A percentile compares a stretch with the other conserved stretches of the same genome.
Conservation (phyloP, 129 eudicot species). For the Ambrosia artemisiifolia region DNA sequence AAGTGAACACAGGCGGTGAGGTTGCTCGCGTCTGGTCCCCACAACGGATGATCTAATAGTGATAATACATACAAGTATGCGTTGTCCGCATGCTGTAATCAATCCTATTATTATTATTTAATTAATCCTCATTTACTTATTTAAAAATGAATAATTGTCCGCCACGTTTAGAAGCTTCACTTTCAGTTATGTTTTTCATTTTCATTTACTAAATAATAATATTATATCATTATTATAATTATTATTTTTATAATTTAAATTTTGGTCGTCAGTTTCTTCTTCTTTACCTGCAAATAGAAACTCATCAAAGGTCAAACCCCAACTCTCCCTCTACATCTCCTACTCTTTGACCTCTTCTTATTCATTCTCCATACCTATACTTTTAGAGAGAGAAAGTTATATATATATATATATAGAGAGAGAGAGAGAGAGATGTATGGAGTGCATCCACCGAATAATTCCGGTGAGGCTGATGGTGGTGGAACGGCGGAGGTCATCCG, state of each 20-base stretch:
- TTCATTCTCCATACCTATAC: conserved; percentile 16
- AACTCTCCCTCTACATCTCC: background rate
- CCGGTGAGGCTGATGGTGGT: conserved; percentile 26
- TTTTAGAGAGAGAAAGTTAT: conserved; percentile 19
- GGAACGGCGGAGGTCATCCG: conserved; percentile 36
- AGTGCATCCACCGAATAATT: conserved; percentile 42
- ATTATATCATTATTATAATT: background rate
- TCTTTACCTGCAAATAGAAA: conserved; percentile 20
- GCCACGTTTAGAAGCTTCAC: conserved; percentile 23
- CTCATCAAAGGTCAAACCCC: conserved; percentile 37
- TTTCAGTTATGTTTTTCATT: background rate
- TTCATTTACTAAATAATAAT: background rate
- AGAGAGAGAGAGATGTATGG: conserved; percentile 45
- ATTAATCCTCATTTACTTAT: background rate
- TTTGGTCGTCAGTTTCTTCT: conserved; percentile 5
- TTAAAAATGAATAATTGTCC: background rate
- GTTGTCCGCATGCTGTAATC: background rate
- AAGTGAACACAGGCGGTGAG: too few species aligned
- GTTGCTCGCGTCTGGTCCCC: too few species aligned
- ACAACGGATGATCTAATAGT: too few species aligned
- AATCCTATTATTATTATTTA: background rate
- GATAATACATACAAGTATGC: background rate
- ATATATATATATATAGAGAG: background rate
- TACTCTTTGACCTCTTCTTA: conserved; percentile 17
- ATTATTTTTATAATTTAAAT: background rate